Evolutionary conservation across 176 grass and related monocot genomes (phyloP), one percentile per base, ranked within the genome.

Genomic region (Cymbopogon citratus): DNA sequence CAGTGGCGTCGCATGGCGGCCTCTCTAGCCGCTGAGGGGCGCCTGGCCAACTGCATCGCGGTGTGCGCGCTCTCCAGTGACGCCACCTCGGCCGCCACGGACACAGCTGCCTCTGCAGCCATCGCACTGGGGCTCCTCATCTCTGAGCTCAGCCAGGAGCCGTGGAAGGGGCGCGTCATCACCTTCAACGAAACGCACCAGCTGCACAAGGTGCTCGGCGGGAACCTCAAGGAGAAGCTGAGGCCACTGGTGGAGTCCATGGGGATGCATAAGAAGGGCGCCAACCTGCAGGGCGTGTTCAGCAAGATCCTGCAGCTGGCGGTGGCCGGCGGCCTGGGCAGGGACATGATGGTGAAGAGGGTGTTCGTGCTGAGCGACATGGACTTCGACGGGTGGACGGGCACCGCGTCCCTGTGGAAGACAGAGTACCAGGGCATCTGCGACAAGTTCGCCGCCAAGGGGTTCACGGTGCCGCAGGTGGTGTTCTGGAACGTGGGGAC

Each of bases 351-450:
- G 90, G 88, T 97, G 60, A 81, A 83, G 75, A 81, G 59, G 45
- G 80, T 92, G 56, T 92, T 97, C 27, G 93, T 93, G 41, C 83
- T 97, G 72, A 92, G 88, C 86, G 86, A 97, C 84, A 93, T 93
- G 91, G 91, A 93, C 44, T 93, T 93, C 63, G 46, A 90, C 25
- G 9, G 8, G 4, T 78, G 75, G 57, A 39, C 59, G 0, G 91
- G 80, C 68, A n/a, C 78, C 31, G 59, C 16, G 34, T 25, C 69
- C 13, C 12, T 43, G 33, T 85, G 83, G 65, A 68, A 85, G 5
- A 90, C 91, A 46, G 91, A 93, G 69, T 85, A 93, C 81, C 84
- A 87, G 87, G 77, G 77, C 71, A 85, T 90, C 56, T 9, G 39
- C 39, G 18, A 64, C 57, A 82, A 62, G 76, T 93, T 87, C 63